Percentiles rank a stretch among this genome's conserved stretches.
Evolutionary conservation across 352 stramenopile genomes (phyloP).

Genomic region (Phytophthora melonis): DNA sequence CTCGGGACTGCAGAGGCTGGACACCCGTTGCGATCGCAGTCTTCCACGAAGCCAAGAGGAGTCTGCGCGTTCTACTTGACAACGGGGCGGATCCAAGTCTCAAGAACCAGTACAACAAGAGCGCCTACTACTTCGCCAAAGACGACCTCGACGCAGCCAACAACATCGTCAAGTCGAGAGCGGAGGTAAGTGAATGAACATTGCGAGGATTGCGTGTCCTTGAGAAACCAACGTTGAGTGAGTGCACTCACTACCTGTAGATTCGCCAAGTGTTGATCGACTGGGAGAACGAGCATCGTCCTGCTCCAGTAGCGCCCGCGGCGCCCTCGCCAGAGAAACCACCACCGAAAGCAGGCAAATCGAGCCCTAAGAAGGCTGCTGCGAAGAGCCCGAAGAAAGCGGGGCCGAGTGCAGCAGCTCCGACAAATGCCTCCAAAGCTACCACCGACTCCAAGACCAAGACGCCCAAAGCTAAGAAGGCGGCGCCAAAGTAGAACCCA

Average conservation of each 20-base stretch:
- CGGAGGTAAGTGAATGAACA: constrained; percentile 56
- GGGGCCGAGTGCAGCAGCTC: constrained; percentile 4
- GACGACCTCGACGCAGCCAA: constrained; percentile 88
- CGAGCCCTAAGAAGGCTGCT: constrained; percentile 30
- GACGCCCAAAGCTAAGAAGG: constrained; percentile 29
- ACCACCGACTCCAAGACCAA: constrained; percentile 14
- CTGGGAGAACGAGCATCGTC: constrained; percentile 69
- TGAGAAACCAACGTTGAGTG: background rate
- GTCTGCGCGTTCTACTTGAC: constrained; percentile 73
- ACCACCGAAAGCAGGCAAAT: constrained; percentile 28
- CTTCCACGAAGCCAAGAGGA: constrained; percentile 88
- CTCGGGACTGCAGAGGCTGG: constrained; percentile 87
- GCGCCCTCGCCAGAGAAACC: background rate
- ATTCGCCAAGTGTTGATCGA: constrained; percentile 76
- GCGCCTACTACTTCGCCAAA: constrained; percentile 89
- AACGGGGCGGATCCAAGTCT: constrained; percentile 84
- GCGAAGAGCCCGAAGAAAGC: constrained; percentile 29
- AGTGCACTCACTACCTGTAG: constrained; percentile 23
- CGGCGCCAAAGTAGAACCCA: constrained; percentile 16
- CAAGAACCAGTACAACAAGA: constrained; percentile 93
- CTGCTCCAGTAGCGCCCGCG: constrained; percentile 14
- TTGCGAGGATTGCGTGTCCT: background rate
- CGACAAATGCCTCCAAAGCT: constrained; percentile 23
- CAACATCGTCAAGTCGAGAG: constrained; percentile 81
- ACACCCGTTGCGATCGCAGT: constrained; percentile 86